A percentile compares a stretch with the other conserved stretches of the same genome.
Evolutionary conservation across 495 filamentous ascomycete genomes (phyloP).

Genomic region (Trypethelium eluteriae): DNA sequence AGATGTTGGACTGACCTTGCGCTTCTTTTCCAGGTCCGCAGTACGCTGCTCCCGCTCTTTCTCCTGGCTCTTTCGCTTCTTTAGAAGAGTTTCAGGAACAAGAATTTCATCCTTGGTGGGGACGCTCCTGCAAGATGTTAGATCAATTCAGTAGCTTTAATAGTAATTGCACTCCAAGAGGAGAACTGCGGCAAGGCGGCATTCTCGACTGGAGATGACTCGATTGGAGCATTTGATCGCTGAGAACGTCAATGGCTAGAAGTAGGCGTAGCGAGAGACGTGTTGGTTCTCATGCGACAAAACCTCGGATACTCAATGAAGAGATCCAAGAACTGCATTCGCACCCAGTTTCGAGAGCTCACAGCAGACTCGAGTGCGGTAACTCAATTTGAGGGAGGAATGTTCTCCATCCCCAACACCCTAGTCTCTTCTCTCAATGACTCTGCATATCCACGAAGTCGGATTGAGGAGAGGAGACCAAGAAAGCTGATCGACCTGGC

Average conservation of each 20-base stretch:
- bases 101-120: constrained; percentile 87
- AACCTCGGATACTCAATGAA: constrained; percentile 50
- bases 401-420: constrained; percentile 75
- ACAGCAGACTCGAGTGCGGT: constrained; percentile 46
- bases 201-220: constrained; percentile 78
- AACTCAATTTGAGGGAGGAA: constrained; percentile 79
- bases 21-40: constrained; percentile 73
- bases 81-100: constrained; percentile 94
- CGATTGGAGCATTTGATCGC: constrained; percentile 69
- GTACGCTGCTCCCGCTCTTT: constrained; percentile 84
- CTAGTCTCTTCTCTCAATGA: constrained; percentile 40
- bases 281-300: constrained; percentile 64
- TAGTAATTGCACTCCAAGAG: constrained; percentile 53
- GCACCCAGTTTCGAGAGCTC: not conserved
- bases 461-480: constrained; percentile 40
- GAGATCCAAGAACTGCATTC: constrained; percentile 50
- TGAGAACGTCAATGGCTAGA: constrained; percentile 43
- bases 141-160: constrained; percentile 60
- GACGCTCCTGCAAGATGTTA: constrained; percentile 65
- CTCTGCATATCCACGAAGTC: not conserved
- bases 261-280: constrained; percentile 26
- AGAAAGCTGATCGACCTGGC: constrained; percentile 78
- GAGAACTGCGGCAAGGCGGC: constrained; percentile 65
- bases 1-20: constrained; percentile 61
- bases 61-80: constrained; percentile 99